phyloP scores from a whole-genome alignment of 225 moss, liverwort and hornwort genomes.

The Sphagnum tenellum region DNA sequence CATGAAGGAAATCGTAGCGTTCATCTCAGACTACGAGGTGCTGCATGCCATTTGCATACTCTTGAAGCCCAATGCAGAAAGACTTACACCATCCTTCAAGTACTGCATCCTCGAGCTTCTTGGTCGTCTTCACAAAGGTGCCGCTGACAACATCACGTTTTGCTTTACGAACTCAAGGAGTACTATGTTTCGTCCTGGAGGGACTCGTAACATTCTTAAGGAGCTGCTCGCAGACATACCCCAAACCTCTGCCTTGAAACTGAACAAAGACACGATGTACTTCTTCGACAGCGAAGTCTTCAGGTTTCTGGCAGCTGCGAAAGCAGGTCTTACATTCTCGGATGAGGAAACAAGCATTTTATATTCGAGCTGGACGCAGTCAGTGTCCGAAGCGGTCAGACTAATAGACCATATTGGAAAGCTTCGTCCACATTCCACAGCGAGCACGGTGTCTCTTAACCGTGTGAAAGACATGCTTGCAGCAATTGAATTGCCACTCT shows the following conservation, averaged over 20 bases:
- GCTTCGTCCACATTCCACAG: not conserved
- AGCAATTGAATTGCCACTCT: not conserved
- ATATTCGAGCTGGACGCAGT: not conserved
- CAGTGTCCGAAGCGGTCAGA: slow-evolving; percentile 4
- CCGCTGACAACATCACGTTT: not conserved
- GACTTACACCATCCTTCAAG: slow-evolving; percentile 11
- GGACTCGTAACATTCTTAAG: not conserved
- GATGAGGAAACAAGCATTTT: not conserved
- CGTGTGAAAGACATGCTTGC: slow-evolving; percentile 2
- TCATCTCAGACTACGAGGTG: not conserved
- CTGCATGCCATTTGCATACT: slow-evolving; percentile 10
- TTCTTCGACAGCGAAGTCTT: slow-evolving; percentile 11
- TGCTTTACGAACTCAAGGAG: slow-evolving; percentile 1
- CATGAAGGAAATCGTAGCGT: slow-evolving; percentile 9
- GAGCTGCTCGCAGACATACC: not conserved
- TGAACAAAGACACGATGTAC: slow-evolving; percentile 7
- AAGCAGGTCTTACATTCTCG: not conserved
- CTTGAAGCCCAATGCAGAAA: slow-evolving; percentile 17
- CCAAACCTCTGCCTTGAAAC: not conserved
- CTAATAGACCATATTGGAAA: not conserved
- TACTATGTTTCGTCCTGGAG: slow-evolving; percentile 4
- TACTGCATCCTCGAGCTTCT: slow-evolving; percentile 10
- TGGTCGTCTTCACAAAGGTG: slow-evolving; percentile 2
- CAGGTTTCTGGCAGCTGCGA: not conserved
- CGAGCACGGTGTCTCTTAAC: slow-evolving; percentile 5